Evolutionary conservation across 495 filamentous ascomycete species (phyloP).

Genomic region (Sordaria brevicollis): DNA sequence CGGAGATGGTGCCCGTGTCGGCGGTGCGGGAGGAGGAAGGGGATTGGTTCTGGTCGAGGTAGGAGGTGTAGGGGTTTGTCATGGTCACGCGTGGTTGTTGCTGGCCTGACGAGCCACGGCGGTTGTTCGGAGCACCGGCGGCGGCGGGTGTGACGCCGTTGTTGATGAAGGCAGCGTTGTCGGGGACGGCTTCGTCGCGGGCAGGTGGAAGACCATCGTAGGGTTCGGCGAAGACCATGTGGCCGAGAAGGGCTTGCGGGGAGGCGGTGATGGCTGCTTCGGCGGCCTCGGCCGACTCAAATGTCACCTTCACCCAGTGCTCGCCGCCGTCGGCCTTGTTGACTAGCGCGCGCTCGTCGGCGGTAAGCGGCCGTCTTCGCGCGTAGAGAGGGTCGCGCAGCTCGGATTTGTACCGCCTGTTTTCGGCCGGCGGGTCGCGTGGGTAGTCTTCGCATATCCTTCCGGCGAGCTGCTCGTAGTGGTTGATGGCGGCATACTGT

Average conservation of each 20-base stretch:
- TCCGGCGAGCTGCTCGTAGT: slow-evolving; percentile 71
- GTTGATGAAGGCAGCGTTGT: slow-evolving; percentile 7
- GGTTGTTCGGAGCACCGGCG: not conserved
- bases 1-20: slow-evolving; percentile 32
- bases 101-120: not conserved
- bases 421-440: slow-evolving; percentile 51
- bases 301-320: slow-evolving; percentile 91
- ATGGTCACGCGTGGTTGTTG: slow-evolving; percentile 2
- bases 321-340: slow-evolving; percentile 66
- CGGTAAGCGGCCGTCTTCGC: slow-evolving; percentile 46
- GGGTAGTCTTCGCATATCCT: slow-evolving; percentile 86
- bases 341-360: slow-evolving; percentile 61
- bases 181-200: slow-evolving; percentile 50
- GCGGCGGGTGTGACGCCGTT: not conserved
- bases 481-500: slow-evolving; percentile 77
- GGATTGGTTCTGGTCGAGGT: slow-evolving; percentile 25
- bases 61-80: slow-evolving; percentile 10
- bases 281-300: slow-evolving; percentile 70
- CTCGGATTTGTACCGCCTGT: slow-evolving; percentile 45
- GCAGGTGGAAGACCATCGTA: slow-evolving; percentile 62
- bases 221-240: slow-evolving; percentile 66
- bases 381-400: slow-evolving; percentile 56
- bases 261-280: slow-evolving; percentile 65
- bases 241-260: slow-evolving; percentile 66
- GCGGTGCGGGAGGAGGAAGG: slow-evolving; percentile 37